Conservation (phyloP, 805 yeast genomes). For the Diddensiella transvaalensis region DNA sequence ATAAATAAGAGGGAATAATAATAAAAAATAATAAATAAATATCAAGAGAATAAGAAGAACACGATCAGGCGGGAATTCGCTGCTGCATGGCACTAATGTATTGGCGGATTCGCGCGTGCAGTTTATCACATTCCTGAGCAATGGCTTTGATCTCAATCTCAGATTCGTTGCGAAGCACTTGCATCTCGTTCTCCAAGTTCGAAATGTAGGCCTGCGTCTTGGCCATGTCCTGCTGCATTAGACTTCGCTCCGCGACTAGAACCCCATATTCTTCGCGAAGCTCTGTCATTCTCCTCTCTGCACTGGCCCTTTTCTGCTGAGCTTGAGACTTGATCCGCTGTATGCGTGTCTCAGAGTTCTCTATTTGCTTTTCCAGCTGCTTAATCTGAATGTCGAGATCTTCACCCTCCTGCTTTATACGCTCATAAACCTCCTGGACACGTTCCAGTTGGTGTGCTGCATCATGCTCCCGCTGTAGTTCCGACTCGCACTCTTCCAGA, state of each 20-base stretch:
- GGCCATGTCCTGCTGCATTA: slow-evolving; percentile 38
- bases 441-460: slow-evolving; percentile 38
- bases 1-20: too few species aligned
- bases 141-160: slow-evolving; percentile 52
- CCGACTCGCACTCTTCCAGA: slow-evolving; percentile 49
- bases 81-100: slow-evolving; percentile 53
- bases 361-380: slow-evolving; percentile 50
- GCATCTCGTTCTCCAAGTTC: slow-evolving; percentile 41
- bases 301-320: slow-evolving; percentile 42
- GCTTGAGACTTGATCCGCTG: slow-evolving; percentile 43
- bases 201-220: slow-evolving; percentile 47
- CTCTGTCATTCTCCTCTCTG: slow-evolving; percentile 41
- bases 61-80: slow-evolving; percentile 7
- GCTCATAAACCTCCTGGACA: slow-evolving; percentile 42
- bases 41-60: not conserved
- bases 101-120: slow-evolving; percentile 52
- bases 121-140: slow-evolving; percentile 49
- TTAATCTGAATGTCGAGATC: slow-evolving; percentile 43
- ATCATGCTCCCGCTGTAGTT: slow-evolving; percentile 43
- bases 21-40: too few species aligned
- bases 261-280: slow-evolving; percentile 46
- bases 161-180: slow-evolving; percentile 41
- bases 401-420: slow-evolving; percentile 36
- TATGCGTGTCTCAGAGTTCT: slow-evolving; percentile 46
- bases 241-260: slow-evolving; percentile 46